Evolutionary conservation across 768 basidiomycete species (phyloP), one percentile per base, ranked within the genome.

Genomic region (Hemileccinum rubropunctum): DNA sequence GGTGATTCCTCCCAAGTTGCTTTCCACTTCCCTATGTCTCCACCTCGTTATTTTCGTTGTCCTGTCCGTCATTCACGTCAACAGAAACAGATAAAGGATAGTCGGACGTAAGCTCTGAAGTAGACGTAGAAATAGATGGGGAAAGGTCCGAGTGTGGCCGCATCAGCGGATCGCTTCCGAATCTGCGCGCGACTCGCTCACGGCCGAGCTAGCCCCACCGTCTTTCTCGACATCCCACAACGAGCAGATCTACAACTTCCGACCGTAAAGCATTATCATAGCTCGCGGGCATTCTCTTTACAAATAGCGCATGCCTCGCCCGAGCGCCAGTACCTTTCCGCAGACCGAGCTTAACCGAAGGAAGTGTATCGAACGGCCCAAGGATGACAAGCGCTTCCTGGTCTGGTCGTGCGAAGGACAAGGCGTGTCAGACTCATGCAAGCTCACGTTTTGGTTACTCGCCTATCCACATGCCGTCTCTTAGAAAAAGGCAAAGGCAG

Each of bases 381-480:
- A 90, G 58, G 71, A 77, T 15, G 89, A 91, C 60, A 71, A 87
- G 32, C 71, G 85, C n/a, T 88, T 76, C 72, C 74, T 89, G 43
- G 72, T 82, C 0, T n/a, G 86, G 88, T 53, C 67, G 83, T 5
- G 88, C 76, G 6, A 75, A 79, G 50, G 82, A 84, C 53, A 86
- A 83, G 76, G 89, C 64, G 14, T 41, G 14, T 50, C 14, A 18
- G 26, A 3, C 33, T 30, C 32, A 14, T 47, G 12, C 42, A 8
- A n/a, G n/a, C n/a, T n/a, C n/a, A n/a, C n/a, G n/a, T n/a, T 32
- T 43, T 7, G 32, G 28, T 6, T n/a, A n/a, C 42, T 4, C n/a
- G n/a, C n/a, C n/a, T 15, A 15, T 23, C 33, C 33, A 9, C 42
- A 13, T n/a, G 28, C 36, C 10, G 10, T 17, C 13, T 46, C 15